phyloP scores from a whole-genome alignment of 2,329 filamentous ascomycete species.

The Cladosporium sp. region DNA sequence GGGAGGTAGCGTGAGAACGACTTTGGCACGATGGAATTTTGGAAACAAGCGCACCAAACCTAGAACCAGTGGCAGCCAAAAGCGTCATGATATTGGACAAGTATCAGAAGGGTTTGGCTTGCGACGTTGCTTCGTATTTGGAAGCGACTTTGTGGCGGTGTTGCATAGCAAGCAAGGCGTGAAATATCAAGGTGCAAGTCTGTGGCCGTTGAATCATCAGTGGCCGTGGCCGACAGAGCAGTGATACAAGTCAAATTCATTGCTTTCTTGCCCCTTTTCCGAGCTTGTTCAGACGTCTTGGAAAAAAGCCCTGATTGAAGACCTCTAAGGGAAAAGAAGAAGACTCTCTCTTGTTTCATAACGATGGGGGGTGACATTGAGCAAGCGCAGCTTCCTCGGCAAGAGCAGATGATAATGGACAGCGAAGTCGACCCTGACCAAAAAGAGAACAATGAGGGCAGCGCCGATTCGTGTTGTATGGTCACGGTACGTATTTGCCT shows the following conservation, averaged over 20 bases:
- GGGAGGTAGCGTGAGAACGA: not conserved
- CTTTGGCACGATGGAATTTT: not conserved
- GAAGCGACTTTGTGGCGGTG: not conserved
- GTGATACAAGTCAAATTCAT: not conserved
- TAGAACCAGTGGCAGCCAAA: too few relatives aligned
- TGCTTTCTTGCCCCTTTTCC: not conserved
- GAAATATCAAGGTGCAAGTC: too few relatives aligned
- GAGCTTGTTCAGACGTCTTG: not conserved
- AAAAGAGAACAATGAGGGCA: not conserved
- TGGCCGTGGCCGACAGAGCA: too few relatives aligned
- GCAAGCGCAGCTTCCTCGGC: not conserved
- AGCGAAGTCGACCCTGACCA: not conserved
- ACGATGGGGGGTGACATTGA: not conserved
- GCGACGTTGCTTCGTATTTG: not conserved
- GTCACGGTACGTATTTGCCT: not conserved
- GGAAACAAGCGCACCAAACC: not conserved
- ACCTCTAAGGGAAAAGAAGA: not conserved
- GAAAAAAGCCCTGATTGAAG: too few relatives aligned
- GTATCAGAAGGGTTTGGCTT: not conserved
- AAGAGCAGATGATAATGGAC: not conserved
- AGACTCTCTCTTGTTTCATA: not conserved
- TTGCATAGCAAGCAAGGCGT: not conserved
- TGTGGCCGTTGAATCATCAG: too few relatives aligned
- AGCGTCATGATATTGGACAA: not conserved
- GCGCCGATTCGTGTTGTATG: not conserved